A percentile compares a stretch with the other conserved stretches of the same genome.
Evolutionary conservation across 2,329 filamentous ascomycete species (phyloP).

Genomic region (Pseudodiploospora longispora): DNA sequence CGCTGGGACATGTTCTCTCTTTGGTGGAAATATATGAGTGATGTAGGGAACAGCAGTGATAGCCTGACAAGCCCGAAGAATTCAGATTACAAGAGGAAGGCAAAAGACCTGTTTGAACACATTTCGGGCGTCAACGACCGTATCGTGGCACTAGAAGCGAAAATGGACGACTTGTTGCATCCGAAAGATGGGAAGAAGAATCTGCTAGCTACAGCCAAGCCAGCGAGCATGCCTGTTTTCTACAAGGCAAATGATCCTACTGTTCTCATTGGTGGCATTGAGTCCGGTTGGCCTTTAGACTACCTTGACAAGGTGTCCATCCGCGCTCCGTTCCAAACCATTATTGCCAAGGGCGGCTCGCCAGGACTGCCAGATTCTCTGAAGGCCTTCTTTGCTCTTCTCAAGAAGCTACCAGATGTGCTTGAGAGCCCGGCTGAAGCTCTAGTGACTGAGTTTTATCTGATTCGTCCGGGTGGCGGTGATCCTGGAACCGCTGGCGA

Average conservation of each 20-base stretch:
- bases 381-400: background rate
- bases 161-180: background rate
- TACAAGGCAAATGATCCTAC: constrained; percentile 28
- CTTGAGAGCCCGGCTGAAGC: background rate
- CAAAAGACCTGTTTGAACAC: background rate
- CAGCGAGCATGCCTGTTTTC: constrained; percentile 17
- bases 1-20: constrained; percentile 33
- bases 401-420: background rate
- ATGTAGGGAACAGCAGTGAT: constrained; percentile 12
- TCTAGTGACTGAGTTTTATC: constrained; percentile 6
- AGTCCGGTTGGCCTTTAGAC: constrained; percentile 30
- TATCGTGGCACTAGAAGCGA: background rate
- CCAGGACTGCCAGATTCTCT: background rate
- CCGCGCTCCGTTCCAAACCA: constrained; percentile 2
- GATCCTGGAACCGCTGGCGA: background rate
- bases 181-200: background rate
- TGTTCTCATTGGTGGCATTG: constrained; percentile 26
- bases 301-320: constrained; percentile 17
- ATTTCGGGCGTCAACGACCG: constrained; percentile 1
- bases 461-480: background rate
- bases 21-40: constrained; percentile 32
- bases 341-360: background rate
- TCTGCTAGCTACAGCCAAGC: constrained; percentile 13
- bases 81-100: background rate
- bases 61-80: background rate